phyloP scores from a whole-genome alignment of 768 basidiomycete species.

The Obba rivulosa region DNA sequence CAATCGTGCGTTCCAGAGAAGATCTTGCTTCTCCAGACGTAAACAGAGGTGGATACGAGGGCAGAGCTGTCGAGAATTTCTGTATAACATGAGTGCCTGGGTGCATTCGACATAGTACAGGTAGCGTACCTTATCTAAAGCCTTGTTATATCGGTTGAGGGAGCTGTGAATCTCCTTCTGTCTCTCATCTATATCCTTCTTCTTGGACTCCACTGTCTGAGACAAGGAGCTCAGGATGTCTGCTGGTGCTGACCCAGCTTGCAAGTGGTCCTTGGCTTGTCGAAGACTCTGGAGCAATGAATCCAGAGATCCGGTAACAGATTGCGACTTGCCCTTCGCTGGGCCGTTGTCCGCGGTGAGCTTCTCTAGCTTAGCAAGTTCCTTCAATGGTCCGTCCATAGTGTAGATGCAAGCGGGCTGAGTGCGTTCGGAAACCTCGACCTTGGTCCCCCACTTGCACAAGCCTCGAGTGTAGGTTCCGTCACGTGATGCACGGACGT shows the following conservation, averaged over 20 bases:
- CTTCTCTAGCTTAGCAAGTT: conserved; percentile 72
- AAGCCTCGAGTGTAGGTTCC: background rate
- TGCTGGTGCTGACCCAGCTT: conserved; percentile 42
- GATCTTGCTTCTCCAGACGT: conserved; percentile 49
- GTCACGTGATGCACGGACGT: background rate
- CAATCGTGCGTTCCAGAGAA: conserved; percentile 67
- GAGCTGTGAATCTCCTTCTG: conserved; percentile 86
- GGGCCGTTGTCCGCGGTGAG: conserved; percentile 37
- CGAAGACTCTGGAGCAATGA: conserved; percentile 54
- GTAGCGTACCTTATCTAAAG: conserved; percentile 77
- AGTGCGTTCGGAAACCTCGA: background rate
- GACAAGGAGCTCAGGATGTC: conserved; percentile 46
- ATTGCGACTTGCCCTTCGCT: conserved; percentile 47
- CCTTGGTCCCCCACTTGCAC: background rate
- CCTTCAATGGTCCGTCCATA: conserved; percentile 77
- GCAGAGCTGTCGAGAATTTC: conserved; percentile 51
- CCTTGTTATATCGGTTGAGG: conserved; percentile 75
- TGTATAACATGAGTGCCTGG: conserved; percentile 19
- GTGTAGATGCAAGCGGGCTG: conserved; percentile 2
- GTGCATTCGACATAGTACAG: no score
- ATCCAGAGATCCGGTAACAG: conserved; percentile 58
- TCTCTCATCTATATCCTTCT: conserved; percentile 82
- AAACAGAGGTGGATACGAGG: conserved; percentile 64
- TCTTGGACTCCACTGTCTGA: conserved; percentile 58
- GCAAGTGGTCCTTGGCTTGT: conserved; percentile 48